These are phyloP conservation scores for Pichia nanzhaoensis DNA, from an alignment of 805 yeast species.

Conservation along the genomic window DNA sequence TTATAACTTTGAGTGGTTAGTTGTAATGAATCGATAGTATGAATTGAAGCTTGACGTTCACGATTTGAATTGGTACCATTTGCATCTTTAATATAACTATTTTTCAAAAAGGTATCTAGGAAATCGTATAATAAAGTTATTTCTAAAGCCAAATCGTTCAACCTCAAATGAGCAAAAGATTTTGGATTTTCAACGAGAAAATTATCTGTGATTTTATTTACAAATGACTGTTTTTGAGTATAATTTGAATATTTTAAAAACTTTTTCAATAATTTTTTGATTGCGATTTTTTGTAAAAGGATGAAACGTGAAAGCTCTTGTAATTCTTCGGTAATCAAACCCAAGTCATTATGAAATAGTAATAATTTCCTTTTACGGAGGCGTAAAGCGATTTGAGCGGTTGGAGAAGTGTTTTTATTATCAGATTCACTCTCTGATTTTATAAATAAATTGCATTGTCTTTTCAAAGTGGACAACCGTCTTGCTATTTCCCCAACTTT, in stretches of 20 bases:
- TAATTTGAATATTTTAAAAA: constrained; percentile 41
- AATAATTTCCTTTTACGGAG: constrained; percentile 21
- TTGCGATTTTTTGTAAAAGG: constrained; percentile 64
- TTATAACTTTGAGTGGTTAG: constrained; percentile 11
- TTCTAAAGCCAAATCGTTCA: constrained; percentile 55
- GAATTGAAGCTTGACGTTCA: constrained; percentile 12
- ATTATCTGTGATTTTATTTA: constrained; percentile 27
- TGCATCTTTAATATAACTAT: not conserved
- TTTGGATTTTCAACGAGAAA: constrained; percentile 34
- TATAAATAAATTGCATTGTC: constrained; percentile 24
- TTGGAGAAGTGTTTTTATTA: not conserved
- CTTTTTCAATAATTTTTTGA: constrained; percentile 69
- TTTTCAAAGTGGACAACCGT: constrained; percentile 29
- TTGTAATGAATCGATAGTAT: constrained; percentile 22
- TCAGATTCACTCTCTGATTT: constrained; percentile 12
- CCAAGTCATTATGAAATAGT: constrained; percentile 32
- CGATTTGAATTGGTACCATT: not conserved
- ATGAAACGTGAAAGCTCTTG: constrained; percentile 67
- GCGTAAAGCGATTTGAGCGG: constrained; percentile 14
- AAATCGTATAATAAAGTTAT: constrained; percentile 49
- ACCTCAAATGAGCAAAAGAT: constrained; percentile 55
- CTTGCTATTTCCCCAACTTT: constrained; percentile 65
- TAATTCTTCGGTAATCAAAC: constrained; percentile 41
- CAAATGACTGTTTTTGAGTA: constrained; percentile 27
- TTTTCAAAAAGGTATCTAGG: constrained; percentile 25